Conservation (phyloP, 148 eudicot species). For the Arctostaphylos glauca region DNA sequence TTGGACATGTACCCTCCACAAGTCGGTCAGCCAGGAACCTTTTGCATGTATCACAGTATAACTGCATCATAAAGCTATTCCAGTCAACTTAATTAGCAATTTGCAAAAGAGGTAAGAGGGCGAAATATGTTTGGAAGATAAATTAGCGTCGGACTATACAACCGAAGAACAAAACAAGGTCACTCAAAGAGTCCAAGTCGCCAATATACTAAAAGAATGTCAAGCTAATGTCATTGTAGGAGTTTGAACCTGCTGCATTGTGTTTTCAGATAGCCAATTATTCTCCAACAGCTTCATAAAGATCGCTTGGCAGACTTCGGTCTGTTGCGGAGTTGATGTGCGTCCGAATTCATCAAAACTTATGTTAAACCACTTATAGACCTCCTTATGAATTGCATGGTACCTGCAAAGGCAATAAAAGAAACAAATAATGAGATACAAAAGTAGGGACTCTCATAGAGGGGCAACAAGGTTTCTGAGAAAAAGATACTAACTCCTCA, state of each 20-base stretch:
- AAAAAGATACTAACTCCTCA: background rate
- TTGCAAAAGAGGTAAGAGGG: background rate
- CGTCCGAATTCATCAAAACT: slow-evolving; percentile 83
- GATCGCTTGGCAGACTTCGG: slow-evolving; percentile 75
- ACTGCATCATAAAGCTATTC: slow-evolving; percentile 35
- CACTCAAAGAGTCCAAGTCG: background rate
- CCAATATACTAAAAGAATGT: background rate
- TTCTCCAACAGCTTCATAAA: slow-evolving; percentile 68
- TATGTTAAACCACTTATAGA: slow-evolving; percentile 78
- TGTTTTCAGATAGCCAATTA: slow-evolving; percentile 77
- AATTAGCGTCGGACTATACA: background rate
- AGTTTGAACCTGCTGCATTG: slow-evolving; percentile 71
- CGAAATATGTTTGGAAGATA: background rate
- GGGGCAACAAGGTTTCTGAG: background rate
- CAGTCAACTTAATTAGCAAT: background rate
- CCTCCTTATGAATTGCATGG: slow-evolving; percentile 75
- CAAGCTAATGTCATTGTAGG: background rate
- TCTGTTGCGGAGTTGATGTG: slow-evolving; percentile 79
- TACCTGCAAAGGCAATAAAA: slow-evolving; percentile 41
- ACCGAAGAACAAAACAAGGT: background rate
- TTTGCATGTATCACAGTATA: slow-evolving; percentile 66
- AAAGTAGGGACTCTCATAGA: background rate
- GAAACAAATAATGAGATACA: background rate
- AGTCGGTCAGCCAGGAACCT: slow-evolving; percentile 78
- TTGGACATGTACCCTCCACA: slow-evolving; percentile 78